Conservation (phyloP, 106 monocot species). For the Apostasia shenzhenica region DNA sequence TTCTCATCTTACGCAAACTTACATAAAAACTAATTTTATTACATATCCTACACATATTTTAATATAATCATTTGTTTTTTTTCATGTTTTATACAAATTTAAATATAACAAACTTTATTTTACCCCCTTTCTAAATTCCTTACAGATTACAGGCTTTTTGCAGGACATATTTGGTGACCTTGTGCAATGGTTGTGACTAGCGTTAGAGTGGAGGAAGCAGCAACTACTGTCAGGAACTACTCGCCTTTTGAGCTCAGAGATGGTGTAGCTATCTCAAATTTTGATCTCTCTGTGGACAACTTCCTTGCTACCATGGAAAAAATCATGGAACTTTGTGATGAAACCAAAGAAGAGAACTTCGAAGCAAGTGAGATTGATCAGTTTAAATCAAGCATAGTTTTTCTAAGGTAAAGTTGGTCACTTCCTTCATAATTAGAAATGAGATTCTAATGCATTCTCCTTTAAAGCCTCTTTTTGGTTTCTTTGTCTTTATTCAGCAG, state of each 20-base stretch:
- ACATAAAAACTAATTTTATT: too few species aligned
- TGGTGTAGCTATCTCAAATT: slow-evolving; percentile 19
- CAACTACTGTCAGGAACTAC: background rate
- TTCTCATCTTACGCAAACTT: too few species aligned
- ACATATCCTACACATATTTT: too few species aligned
- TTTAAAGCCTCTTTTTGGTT: too few species aligned
- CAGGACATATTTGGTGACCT: too few species aligned
- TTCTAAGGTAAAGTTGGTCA: slow-evolving; percentile 17
- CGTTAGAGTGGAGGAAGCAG: background rate
- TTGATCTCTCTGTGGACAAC: slow-evolving; percentile 39
- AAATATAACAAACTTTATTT: too few species aligned
- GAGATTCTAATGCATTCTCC: too few species aligned
- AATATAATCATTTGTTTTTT: too few species aligned
- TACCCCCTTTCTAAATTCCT: too few species aligned
- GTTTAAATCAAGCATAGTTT: slow-evolving; percentile 30
- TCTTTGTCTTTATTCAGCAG: too few species aligned
- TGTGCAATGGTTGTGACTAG: background rate
- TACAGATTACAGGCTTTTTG: too few species aligned
- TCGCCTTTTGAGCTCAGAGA: background rate
- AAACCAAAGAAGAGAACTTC: background rate
- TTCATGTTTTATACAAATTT: too few species aligned
- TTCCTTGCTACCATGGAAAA: slow-evolving; percentile 27
- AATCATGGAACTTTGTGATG: slow-evolving; percentile 22
- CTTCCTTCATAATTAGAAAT: background rate
- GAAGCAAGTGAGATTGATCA: slow-evolving; percentile 21